Evolutionary conservation across 176 grass and related monocot genomes (phyloP), one percentile per base, ranked within the genome.

Genomic region (Oryza longistaminata): DNA sequence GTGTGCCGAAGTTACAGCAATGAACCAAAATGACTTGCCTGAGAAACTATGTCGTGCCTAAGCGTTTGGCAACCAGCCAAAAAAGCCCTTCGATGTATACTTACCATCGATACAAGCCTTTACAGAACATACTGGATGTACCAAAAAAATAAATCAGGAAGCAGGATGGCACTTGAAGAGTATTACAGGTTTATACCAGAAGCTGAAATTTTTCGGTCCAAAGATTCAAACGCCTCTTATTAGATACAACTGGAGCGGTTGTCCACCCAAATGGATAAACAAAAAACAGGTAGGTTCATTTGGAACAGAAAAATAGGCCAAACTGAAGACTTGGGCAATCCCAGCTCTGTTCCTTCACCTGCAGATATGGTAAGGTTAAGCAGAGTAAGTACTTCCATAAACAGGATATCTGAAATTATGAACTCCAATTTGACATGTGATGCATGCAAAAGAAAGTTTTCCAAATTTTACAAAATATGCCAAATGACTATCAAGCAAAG

Each of bases 151-250:
- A 65, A 48, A 16, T 13, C 61, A 76, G 2, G 14, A 50, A 68
- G 66, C 71, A 6, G 29, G 19, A 49, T 27, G 29, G 70, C 6
- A 79, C 68, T 48, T 27, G 0, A 55, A 6, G 21, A 62, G 21
- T 21, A 73, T 66, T 35, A 62, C 9, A 62, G 11, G n/a, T 62
- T 62, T 24, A 62, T 64, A 70, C 14, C 79, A 15, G 50, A 65
- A 66, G 80, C 66, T n/a, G n/a, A 16, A 13, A 27, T 66, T n/a
- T 50, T 46, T 44, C 2, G 42, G 74, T 48, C 43, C 25, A 88
- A 49, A 19, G 44, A 82, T 85, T 74, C 70, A 85, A 46, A 45
- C 24, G 25, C 64, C 87, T 75, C 87, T 89, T 81, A 75, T 89
- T 89, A 75, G 6, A 80, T 75, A 77, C 66, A 77, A 77, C 13